These are phyloP conservation scores for Pseudocercospora macadamiae DNA, from an alignment of 2,329 filamentous ascomycete species.

Conservation along the genomic window DNA sequence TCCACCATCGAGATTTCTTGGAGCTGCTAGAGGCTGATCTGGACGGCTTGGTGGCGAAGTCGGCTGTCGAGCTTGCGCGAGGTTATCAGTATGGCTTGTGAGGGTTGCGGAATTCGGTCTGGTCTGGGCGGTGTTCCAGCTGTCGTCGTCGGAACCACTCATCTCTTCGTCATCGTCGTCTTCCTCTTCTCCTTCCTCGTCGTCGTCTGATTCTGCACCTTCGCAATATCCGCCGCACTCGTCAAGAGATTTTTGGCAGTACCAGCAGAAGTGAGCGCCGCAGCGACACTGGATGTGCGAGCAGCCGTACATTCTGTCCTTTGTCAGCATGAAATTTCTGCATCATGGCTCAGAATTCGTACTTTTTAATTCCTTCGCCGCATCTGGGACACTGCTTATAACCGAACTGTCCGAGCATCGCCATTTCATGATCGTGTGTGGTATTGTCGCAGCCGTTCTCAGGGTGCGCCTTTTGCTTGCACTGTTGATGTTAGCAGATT, in stretches of 20 bases:
- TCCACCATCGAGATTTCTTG: conserved; percentile 41
- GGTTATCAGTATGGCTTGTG: background rate
- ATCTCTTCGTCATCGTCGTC: conserved; percentile 39
- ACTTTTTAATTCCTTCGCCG: conserved; percentile 48
- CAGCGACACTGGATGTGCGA: conserved; percentile 53
- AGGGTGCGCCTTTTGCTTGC: conserved; percentile 45
- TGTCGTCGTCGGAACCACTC: conserved; percentile 24
- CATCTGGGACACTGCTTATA: conserved; percentile 57
- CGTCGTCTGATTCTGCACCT: conserved; percentile 25
- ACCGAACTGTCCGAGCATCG: conserved; percentile 47
- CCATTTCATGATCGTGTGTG: conserved; percentile 41
- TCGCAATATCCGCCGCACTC: conserved; percentile 38
- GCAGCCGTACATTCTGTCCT: conserved; percentile 58
- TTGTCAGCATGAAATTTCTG: too few species aligned
- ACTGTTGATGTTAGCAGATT: conserved; percentile 29
- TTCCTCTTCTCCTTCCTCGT: conserved; percentile 31
- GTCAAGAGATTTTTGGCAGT: conserved; percentile 42
- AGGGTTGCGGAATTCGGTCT: too few species aligned
- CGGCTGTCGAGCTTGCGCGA: background rate
- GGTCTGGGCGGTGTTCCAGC: background rate
- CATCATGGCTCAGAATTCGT: too few species aligned
- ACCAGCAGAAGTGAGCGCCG: conserved; percentile 56
- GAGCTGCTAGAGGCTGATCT: background rate
- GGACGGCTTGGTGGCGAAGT: background rate
- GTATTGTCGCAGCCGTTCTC: conserved; percentile 41